Base-by-base conservation (phyloP, 106 monocot genomes). In the Agapanthus africanus region DNA sequence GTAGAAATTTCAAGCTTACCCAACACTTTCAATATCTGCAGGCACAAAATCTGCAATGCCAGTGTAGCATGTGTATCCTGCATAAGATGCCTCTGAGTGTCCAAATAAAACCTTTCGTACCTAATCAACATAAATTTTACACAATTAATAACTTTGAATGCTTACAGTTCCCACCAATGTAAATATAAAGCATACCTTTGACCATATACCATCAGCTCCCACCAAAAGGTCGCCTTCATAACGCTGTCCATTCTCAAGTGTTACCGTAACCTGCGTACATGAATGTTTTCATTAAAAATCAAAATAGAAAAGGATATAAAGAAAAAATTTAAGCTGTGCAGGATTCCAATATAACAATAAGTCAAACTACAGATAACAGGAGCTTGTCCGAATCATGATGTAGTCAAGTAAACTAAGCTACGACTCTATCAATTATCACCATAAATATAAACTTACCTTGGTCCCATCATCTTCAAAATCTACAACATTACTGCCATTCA, bases 11-110 rank as follows among this genome's bases (percentile, higher is more conserved):
- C 36, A 26, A 59, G 15, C 85, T 77, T 86, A 99, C 93, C 93
- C 99, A 54, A 99, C 89, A 69, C 80, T 87, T 30, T 99, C 90
- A 76, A 99, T 93, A 78, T 99, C 99, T 54, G 87, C 78, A 52
- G 99, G 99, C 47, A 99, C 93, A 85, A 85, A 99, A 83, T 99
- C 93, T 67, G 99, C 93, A 78, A 93, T 93, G 40, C 93, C 99
- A 71, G 93, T 93, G 77, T 99, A 99, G 75, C 99, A 99, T 46
- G 99, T 99, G 65, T 99, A 99, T 35, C 81, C 99, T 21, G 99
- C 80, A 78, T 99, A 99, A 47, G 85, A 80, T 35, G 87, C 90
- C 16, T 99, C 99, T 22, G 78, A 70, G 47, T 57, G 73, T 28
- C 99, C 99, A 79, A 99, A 85, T 41, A 99, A 71, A 30, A 79